These are phyloP conservation scores for Cladosporium velox DNA, from an alignment of 2,329 filamentous ascomycete genomes.

Conservation along the genomic window DNA sequence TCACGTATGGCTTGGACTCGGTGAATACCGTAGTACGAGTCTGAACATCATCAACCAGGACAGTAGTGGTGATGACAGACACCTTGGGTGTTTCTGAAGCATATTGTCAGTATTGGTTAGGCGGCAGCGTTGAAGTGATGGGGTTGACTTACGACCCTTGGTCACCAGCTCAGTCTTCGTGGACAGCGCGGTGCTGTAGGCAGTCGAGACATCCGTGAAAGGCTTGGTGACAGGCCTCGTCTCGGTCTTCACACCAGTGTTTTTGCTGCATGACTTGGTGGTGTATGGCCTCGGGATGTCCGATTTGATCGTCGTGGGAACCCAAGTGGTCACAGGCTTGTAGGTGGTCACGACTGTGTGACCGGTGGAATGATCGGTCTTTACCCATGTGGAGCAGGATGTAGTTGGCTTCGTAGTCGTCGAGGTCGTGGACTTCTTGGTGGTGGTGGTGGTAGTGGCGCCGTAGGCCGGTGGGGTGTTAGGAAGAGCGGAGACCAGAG, in stretches of 20 bases:
- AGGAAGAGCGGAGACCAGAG: slow-evolving; percentile 14
- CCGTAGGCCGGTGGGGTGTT: slow-evolving; percentile 14
- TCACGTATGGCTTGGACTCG: neutral
- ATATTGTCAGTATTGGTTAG: neutral
- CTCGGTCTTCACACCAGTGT: slow-evolving; percentile 9
- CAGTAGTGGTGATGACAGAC: neutral
- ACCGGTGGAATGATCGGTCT: neutral
- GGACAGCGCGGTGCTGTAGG: neutral
- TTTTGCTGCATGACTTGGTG: slow-evolving; percentile 9
- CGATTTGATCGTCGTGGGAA: slow-evolving; percentile 11
- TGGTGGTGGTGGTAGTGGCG: neutral
- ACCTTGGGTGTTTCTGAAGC: neutral
- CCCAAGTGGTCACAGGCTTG: slow-evolving; percentile 3
- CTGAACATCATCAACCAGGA: slow-evolving; percentile 2
- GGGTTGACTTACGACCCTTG: neutral
- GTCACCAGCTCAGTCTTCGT: neutral
- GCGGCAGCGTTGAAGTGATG: neutral
- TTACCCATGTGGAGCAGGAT: neutral
- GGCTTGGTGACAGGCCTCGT: slow-evolving; percentile 4
- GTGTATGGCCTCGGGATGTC: slow-evolving; percentile 7
- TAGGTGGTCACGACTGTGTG: slow-evolving; percentile 16
- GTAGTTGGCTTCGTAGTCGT: neutral
- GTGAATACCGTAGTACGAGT: neutral
- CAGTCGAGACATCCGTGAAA: slow-evolving; percentile 8
- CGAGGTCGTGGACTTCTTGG: neutral